Base-by-base conservation (phyloP, 2,329 filamentous ascomycete genomes). In the Epichloe aotearoae region DNA sequence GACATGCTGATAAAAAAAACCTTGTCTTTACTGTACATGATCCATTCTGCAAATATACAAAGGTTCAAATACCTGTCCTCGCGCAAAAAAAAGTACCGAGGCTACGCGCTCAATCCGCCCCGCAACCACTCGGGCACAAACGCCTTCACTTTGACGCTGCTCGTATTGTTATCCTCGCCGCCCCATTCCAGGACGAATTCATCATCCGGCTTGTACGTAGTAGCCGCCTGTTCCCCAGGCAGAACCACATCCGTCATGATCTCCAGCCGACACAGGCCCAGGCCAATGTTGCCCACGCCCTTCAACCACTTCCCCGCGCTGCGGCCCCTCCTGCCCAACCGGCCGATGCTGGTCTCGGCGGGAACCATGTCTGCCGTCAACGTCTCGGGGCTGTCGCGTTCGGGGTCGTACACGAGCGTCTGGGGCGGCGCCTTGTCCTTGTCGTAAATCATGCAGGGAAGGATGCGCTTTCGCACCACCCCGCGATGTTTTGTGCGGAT, bases 401-500 rank as follows among this genome's bases (percentile, higher is more conserved):
- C 61, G 1, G 72, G 65, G 2, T 68, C 60, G 60, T 83, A 83
- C 45, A 69, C 66, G 36, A 83, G 66, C 5, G 56, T 56, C 41
- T 64, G 58, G 62, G 67, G 64, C 19, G 64, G 59, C 3, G 61
- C 60, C 26, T 69, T 66, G 37, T 70, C 69, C 5, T 64, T 65
- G 6, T 69, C 70, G 64, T 91, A 93, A 15, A 96, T 62, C 56
- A 84, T 69, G 36, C 91, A 82, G 0, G 93, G 93, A 49, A 98
- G 66, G 47, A 97, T 80, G 47, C 93, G 78, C 74, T 96, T 95
- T 54, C 93, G 77, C 40, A 98, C 88, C 15, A 98, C 88, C 20
- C 93, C 93, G 12, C 86, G 90, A 68, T 98, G 93, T 64, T 90
- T 85, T 1, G 93, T 98, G 41, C 93, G 84, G 57, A 97, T 95